Conservation (phyloP, 2,329 filamentous ascomycete genomes). For the Claviceps cyperi region DNA sequence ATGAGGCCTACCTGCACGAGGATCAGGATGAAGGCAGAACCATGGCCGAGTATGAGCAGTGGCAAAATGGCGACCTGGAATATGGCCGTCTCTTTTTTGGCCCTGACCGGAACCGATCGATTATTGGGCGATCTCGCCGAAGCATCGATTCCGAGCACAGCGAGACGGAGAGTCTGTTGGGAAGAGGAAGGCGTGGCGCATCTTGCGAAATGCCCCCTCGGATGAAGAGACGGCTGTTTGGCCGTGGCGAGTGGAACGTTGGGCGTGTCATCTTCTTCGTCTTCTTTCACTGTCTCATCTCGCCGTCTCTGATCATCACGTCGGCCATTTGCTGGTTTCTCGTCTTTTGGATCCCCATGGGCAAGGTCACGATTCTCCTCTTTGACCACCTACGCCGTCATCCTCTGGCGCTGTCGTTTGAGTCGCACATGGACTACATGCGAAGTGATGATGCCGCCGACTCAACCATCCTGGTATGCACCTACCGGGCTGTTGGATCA, state of each 20-base stretch:
- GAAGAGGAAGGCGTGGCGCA: constrained; percentile 39
- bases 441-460: constrained; percentile 58
- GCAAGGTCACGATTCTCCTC: constrained; percentile 78
- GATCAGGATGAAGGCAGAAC: constrained; percentile 91
- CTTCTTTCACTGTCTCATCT: constrained; percentile 89
- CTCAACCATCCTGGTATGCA: constrained; percentile 83
- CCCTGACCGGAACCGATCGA: constrained; percentile 59
- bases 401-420: constrained; percentile 83
- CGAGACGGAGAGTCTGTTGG: constrained; percentile 82
- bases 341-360: constrained; percentile 98
- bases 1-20: constrained; percentile 87
- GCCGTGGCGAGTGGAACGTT: constrained; percentile 87
- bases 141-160: constrained; percentile 74
- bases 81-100: constrained; percentile 94
- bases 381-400: constrained; percentile 87
- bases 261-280: constrained; percentile 91
- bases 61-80: constrained; percentile 94
- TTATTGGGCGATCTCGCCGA: constrained; percentile 72
- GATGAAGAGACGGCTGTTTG: constrained; percentile 77
- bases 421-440: constrained; percentile 66
- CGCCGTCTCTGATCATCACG: constrained; percentile 71
- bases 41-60: constrained; percentile 97
- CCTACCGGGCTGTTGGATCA: constrained; percentile 82
- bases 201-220: constrained; percentile 18
- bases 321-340: constrained; percentile 88